A percentile compares a stretch with the other conserved stretches of the same genome.
Evolutionary conservation across 164 flowering plant species (phyloP).

Genomic region (Taxillus chinensis): DNA sequence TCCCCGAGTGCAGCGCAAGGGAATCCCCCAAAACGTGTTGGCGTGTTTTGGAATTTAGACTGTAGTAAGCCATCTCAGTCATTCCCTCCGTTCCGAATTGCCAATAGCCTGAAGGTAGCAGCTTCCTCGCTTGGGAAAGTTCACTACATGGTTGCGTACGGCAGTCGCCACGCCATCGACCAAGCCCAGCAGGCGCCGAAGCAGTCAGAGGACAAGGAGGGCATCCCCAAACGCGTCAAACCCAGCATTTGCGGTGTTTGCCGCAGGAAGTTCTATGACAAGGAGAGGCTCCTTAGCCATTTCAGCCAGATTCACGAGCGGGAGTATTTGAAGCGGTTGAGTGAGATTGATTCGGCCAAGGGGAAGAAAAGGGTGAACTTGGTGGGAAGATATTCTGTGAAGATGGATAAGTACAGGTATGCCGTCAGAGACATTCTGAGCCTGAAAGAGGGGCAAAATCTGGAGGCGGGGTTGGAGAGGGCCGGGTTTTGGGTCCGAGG

Average conservation of each 20-base stretch:
- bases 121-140: constrained; percentile 56
- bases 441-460: constrained; percentile 62
- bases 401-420: constrained; percentile 74
- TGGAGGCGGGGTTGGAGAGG: constrained; percentile 68
- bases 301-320: constrained; percentile 71
- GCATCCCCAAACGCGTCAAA: constrained; percentile 30
- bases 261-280: constrained; percentile 58
- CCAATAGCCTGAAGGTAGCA: constrained; percentile 44
- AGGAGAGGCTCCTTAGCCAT: constrained; percentile 61
- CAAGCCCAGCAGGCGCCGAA: constrained; percentile 46
- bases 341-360: constrained; percentile 54
- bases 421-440: constrained; percentile 52
- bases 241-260: constrained; percentile 63
- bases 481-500: constrained; percentile 66
- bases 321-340: constrained; percentile 64
- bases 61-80: constrained; percentile 63
- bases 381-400: constrained; percentile 64
- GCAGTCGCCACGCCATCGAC: constrained; percentile 51
- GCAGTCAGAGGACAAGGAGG: constrained; percentile 43
- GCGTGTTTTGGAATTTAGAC: constrained; percentile 88
- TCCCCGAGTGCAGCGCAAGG: constrained; percentile 1
- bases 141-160: constrained; percentile 61
- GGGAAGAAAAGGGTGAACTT: constrained; percentile 57
- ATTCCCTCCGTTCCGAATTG: constrained; percentile 62
- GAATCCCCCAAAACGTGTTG: constrained; percentile 28